Percentiles rank a stretch among this genome's conserved stretches.
phyloP scores from a whole-genome alignment of 2,329 filamentous ascomycete genomes.

The Diaporthe eres region DNA sequence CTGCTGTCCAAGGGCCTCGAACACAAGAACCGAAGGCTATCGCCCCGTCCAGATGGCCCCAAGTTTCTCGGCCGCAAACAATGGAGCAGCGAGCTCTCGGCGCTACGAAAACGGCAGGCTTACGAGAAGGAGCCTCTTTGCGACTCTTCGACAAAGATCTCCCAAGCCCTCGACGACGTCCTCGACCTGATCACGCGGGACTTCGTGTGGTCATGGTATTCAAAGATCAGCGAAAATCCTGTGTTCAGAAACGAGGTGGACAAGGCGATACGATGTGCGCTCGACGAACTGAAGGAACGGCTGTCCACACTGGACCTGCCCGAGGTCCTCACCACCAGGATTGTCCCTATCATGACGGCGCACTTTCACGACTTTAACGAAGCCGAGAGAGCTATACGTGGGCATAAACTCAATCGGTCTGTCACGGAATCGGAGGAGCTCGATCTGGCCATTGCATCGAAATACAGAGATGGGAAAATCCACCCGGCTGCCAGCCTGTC shows the following conservation, averaged over 20 bases:
- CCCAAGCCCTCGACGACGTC: constrained; percentile 83
- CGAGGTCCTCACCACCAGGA: constrained; percentile 82
- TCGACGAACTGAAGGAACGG: constrained; percentile 79
- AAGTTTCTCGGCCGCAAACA: constrained; percentile 73
- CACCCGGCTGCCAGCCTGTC: constrained; percentile 88
- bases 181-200: constrained; percentile 84
- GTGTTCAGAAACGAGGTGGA: constrained; percentile 91
- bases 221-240: constrained; percentile 83
- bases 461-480: constrained; percentile 89
- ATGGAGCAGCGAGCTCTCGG: constrained; percentile 80
- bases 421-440: constrained; percentile 97
- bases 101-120: constrained; percentile 73
- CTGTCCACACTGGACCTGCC: constrained; percentile 85
- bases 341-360: constrained; percentile 89
- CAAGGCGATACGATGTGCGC: constrained; percentile 78
- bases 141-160: constrained; percentile 81
- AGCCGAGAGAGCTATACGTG: constrained; percentile 88
- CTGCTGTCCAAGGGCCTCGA: constrained; percentile 70
- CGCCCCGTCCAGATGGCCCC: constrained; percentile 59
- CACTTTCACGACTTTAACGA: constrained; percentile 94
- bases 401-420: constrained; percentile 87
- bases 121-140: constrained; percentile 81
- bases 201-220: constrained; percentile 92
- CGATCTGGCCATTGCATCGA: constrained; percentile 94
- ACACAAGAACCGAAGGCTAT: constrained; percentile 57